Conservation (phyloP, 1,284 basidiomycete genomes). For the Irpex sp. region DNA sequence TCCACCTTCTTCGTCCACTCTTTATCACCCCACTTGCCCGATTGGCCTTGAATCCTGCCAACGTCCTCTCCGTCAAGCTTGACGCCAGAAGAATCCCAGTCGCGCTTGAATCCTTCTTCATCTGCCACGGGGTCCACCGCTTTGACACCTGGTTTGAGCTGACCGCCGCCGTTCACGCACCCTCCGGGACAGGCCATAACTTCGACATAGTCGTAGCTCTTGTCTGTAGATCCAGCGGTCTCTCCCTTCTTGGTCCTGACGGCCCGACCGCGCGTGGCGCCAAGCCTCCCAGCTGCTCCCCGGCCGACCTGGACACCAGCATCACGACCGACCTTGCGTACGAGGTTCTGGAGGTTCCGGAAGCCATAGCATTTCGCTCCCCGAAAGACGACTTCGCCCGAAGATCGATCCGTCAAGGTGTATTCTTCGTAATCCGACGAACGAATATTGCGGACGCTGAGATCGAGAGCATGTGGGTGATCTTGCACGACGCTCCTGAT, state of each 20-base stretch:
- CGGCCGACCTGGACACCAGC: conserved; percentile 70
- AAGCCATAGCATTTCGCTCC: conserved; percentile 98
- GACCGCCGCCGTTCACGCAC: conserved; percentile 97
- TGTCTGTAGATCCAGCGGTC: conserved; percentile 33
- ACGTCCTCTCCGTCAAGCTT: conserved; percentile 35
- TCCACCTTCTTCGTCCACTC: conserved; percentile 81
- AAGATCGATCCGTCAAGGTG: conserved; percentile 41
- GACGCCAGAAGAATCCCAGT: conserved; percentile 53
- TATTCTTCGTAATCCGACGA: conserved; percentile 67
- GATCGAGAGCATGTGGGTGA: conserved; percentile 32
- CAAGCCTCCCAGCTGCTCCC: conserved; percentile 62
- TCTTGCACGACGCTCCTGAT: conserved; percentile 41
- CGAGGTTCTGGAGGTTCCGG: conserved; percentile 95
- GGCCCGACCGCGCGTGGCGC: conserved; percentile 29
- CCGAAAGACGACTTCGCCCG: conserved; percentile 74
- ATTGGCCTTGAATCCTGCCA: conserved; percentile 22
- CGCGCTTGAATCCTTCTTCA: conserved; percentile 56
- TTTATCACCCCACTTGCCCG: conserved; percentile 67
- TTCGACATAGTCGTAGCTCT: conserved; percentile 91
- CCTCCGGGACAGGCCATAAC: conserved; percentile 99
- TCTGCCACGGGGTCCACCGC: conserved; percentile 34
- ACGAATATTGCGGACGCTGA: conserved; percentile 60
- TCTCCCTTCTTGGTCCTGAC: conserved; percentile 27
- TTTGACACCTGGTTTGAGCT: conserved; percentile 60
- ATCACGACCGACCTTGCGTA: conserved; percentile 88